Evolutionary conservation across 2,329 filamentous ascomycete genomes (phyloP), one percentile per base, ranked within the genome.

Genomic region (Beauveria varroae): DNA sequence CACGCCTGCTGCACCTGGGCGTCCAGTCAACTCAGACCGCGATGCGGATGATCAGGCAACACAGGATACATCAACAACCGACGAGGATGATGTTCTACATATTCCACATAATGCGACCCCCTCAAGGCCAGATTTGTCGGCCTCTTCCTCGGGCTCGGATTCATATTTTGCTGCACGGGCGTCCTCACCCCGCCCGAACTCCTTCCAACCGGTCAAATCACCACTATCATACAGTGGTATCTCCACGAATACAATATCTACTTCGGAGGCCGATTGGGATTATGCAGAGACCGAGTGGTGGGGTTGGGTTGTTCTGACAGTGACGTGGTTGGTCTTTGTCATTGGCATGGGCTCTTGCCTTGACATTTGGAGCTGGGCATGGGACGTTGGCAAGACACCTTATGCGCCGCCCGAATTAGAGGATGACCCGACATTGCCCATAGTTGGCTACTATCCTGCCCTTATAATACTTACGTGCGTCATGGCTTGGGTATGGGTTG

Each of bases 401-500:
- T 96, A 96, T 74, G 93, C 93, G 59, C 93, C 93, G 56, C 93
- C 93, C 3, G 93, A 98, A 76, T 80, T 98, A 49, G 93, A 97
- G 73, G 92, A 98, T 74, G 95, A 99, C 74, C 88, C 90, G 7
- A 98, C 93, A 2, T 75, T 99, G 68, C 95, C 95, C 3, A 96
- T 99, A 69, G 90, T 96, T 12, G 95, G 96, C 10, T 99, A 99
- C 75, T 99, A 99, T 75, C 95, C 95, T 26, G 91, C 93, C 12
- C 78, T 99, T 69, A 90, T 98, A 65, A 95, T 98, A 62, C 78
- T 98, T 67, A 97, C 93, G 3, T 88, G 87, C 53, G 90, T 99
- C 30, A 97, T 99, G 90, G 92, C 93, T 20, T 99, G 95, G 95
- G 91, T 98, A 6, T 99, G 95, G 95, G 95, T 98, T 20, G 86